These are phyloP conservation scores for Sporothrix luriei DNA, from an alignment of 2,329 filamentous ascomycete species.

Conservation along the genomic window DNA sequence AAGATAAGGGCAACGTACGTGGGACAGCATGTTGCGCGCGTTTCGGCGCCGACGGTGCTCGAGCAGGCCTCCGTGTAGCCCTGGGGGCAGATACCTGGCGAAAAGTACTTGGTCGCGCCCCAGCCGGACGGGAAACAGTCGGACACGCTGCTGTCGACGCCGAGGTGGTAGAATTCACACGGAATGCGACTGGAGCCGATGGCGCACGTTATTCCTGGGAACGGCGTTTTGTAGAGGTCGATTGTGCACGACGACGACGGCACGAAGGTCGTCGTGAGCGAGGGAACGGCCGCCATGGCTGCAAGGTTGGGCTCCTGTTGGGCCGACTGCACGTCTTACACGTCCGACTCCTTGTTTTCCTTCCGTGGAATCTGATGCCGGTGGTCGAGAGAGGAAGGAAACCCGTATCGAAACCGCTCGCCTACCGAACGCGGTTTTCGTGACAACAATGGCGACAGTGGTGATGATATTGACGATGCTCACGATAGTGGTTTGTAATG, in stretches of 20 bases:
- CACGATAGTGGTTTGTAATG: not conserved
- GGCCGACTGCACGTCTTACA: too few relatives aligned
- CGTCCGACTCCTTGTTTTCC: too few relatives aligned
- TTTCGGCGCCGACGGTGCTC: not conserved
- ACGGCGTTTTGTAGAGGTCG: conserved; percentile 20
- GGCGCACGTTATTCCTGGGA: not conserved
- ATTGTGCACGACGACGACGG: conserved; percentile 27
- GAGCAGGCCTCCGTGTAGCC: conserved; percentile 30
- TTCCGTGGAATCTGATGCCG: not conserved
- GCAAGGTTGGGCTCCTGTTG: too few relatives aligned
- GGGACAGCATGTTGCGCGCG: conserved; percentile 32
- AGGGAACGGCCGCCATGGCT: not conserved
- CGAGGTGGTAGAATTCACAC: conserved; percentile 30
- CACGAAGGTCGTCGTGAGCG: conserved; percentile 31
- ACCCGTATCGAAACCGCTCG: not conserved
- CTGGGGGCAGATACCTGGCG: conserved; percentile 31
- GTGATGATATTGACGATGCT: not conserved
- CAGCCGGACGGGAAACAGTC: conserved; percentile 27
- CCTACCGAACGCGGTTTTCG: not conserved
- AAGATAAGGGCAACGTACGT: not conserved
- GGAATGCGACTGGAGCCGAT: not conserved
- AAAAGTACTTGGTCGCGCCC: conserved; percentile 23
- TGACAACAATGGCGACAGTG: not conserved
- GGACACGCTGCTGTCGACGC: conserved; percentile 12
- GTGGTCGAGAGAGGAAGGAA: not conserved